Percentiles rank a stretch among this genome's conserved stretches.
These are phyloP conservation scores for Fusarium paranaense DNA, from an alignment of 2,329 filamentous ascomycete species.

Conservation along the genomic window DNA sequence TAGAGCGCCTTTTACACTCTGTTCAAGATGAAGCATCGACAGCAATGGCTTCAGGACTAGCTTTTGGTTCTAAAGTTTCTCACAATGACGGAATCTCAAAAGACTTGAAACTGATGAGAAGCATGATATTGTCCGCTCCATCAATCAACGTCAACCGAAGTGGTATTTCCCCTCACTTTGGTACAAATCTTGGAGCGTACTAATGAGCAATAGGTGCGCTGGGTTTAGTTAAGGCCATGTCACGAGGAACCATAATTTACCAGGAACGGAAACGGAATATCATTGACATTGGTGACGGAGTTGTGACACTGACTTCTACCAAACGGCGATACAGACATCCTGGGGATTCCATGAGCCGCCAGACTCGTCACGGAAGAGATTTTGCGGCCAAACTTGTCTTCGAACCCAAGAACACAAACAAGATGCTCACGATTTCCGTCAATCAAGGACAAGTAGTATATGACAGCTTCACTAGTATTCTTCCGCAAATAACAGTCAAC, in stretches of 20 bases:
- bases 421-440: background rate
- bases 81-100: background rate
- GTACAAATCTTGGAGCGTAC: background rate
- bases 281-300: fast-evolving
- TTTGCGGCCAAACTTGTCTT: background rate
- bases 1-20: background rate
- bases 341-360: background rate
- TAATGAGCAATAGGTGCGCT: background rate
- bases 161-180: background rate
- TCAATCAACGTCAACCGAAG: background rate
- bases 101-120: background rate
- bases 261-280: background rate
- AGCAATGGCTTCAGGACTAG: background rate
- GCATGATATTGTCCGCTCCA: background rate
- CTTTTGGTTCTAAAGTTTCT: background rate
- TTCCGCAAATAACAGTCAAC: fast-evolving
- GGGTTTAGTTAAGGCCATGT: background rate
- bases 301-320: fast-evolving
- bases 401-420: background rate
- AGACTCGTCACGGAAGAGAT: background rate
- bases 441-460: background rate
- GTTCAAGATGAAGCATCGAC: background rate
- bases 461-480: fast-evolving
- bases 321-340: background rate
- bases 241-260: fast-evolving